phyloP scores from a whole-genome alignment of 257 asterid genomes.

The Solanum virginianum region DNA sequence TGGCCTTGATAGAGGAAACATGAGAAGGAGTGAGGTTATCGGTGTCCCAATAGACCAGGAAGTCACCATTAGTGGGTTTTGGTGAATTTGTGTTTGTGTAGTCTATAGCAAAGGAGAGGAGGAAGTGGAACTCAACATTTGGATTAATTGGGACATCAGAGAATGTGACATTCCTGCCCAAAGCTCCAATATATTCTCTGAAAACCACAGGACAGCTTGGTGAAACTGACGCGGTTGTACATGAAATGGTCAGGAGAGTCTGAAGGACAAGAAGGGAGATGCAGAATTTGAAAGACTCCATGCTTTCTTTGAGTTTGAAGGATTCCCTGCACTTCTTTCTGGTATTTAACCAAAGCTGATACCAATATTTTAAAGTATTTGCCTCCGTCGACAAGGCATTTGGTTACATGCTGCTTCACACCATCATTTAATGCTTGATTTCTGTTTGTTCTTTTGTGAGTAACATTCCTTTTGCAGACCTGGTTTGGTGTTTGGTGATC shows the following conservation, averaged over 20 bases:
- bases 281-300: constrained; percentile 23
- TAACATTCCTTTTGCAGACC: neutral
- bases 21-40: constrained; percentile 41
- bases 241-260: neutral
- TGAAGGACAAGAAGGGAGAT: constrained; percentile 17
- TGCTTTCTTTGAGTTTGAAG: neutral
- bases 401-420: neutral
- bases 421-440: neutral
- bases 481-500: neutral
- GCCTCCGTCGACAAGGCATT: neutral
- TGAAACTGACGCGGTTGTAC: constrained; percentile 8
- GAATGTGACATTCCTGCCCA: constrained; percentile 26
- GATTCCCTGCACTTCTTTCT: neutral
- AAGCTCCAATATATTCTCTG: constrained; percentile 66
- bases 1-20: constrained; percentile 41
- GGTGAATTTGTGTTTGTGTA: constrained; percentile 30
- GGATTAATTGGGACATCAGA: constrained; percentile 38
- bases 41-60: constrained; percentile 46
- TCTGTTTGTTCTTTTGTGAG: neutral
- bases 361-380: neutral
- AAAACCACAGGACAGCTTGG: constrained; percentile 23
- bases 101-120: constrained; percentile 68
- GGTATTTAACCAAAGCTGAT: neutral
- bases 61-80: constrained; percentile 43
- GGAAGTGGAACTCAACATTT: constrained; percentile 40